Conservation (phyloP, 1,284 basidiomycete species). For the Cryptococcus sp. region DNA sequence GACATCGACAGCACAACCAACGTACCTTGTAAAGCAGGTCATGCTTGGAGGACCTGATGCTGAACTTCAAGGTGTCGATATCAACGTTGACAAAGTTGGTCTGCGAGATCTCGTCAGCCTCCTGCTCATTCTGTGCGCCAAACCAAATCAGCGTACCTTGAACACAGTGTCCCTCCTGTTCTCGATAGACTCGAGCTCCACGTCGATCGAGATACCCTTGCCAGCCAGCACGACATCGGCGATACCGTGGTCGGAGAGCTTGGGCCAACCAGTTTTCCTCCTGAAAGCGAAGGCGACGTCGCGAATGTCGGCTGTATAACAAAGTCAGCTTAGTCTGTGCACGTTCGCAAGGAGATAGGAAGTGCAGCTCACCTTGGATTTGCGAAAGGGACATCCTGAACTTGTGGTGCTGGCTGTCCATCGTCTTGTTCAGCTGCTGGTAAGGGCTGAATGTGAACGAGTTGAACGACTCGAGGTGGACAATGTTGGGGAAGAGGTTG, state of each 20-base stretch:
- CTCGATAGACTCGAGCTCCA: conserved; percentile 50
- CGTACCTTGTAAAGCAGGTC: conserved; percentile 80
- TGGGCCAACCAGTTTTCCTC: conserved; percentile 48
- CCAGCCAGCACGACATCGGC: conserved; percentile 88
- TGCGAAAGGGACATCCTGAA: conserved; percentile 71
- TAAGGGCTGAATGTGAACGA: conserved; percentile 79
- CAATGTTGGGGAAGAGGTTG: conserved; percentile 59
- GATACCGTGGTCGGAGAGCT: conserved; percentile 81
- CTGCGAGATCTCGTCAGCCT: conserved; percentile 1
- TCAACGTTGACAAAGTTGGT: conserved; percentile 58
- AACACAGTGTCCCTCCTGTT: conserved; percentile 41
- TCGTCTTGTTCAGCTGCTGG: conserved; percentile 52
- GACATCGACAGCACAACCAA: conserved; percentile 49
- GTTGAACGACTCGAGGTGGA: conserved; percentile 78
- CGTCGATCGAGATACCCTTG: conserved; percentile 52
- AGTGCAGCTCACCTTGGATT: conserved; percentile 82
- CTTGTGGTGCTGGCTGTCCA: conserved; percentile 54
- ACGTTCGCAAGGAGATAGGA: conserved; percentile 58
- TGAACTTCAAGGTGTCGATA: conserved; percentile 71
- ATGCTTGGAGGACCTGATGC: conserved; percentile 86
- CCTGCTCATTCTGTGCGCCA: neutral
- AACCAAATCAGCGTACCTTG: conserved; percentile 16
- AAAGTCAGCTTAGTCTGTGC: neutral
- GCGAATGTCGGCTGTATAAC: conserved; percentile 56
- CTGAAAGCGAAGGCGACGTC: conserved; percentile 83